phyloP scores from a whole-genome alignment of 1,139 yeast genomes.

The Blastobotrys capitulatus region DNA sequence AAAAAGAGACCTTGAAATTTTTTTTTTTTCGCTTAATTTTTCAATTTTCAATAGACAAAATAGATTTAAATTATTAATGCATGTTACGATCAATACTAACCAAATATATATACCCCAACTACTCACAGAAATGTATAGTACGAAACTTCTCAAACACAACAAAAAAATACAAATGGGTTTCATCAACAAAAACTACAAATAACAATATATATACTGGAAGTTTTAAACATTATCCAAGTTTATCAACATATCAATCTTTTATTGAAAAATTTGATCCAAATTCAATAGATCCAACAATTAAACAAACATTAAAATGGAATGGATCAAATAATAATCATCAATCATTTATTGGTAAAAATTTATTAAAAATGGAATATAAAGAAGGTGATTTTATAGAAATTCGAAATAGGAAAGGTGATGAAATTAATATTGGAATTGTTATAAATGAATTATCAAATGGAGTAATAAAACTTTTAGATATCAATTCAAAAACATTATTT shows the following conservation, averaged over 20 bases:
- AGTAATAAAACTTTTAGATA: neutral
- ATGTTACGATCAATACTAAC: too few relatives aligned
- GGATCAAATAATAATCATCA: neutral
- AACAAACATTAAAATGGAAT: neutral
- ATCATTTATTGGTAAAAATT: neutral
- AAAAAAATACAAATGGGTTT: too few relatives aligned
- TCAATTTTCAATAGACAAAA: too few relatives aligned
- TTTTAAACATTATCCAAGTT: slow-evolving; percentile 1
- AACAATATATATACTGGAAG: neutral
- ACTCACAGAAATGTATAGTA: too few relatives aligned
- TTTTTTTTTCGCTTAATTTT: too few relatives aligned
- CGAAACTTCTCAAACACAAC: too few relatives aligned
- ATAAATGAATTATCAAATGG: neutral
- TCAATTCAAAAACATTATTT: neutral
- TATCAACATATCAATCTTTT: neutral
- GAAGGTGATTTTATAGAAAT: slow-evolving; percentile 7
- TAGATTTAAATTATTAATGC: too few relatives aligned
- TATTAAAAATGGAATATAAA: neutral
- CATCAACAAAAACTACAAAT: neutral
- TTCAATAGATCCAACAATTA: too few relatives aligned
- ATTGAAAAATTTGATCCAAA: neutral
- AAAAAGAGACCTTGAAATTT: too few relatives aligned
- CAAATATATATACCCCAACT: too few relatives aligned
- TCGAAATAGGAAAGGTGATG: slow-evolving; percentile 4
- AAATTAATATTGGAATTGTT: neutral